Conservation (phyloP, 768 basidiomycete genomes). For the Lactarius akahatsu region DNA sequence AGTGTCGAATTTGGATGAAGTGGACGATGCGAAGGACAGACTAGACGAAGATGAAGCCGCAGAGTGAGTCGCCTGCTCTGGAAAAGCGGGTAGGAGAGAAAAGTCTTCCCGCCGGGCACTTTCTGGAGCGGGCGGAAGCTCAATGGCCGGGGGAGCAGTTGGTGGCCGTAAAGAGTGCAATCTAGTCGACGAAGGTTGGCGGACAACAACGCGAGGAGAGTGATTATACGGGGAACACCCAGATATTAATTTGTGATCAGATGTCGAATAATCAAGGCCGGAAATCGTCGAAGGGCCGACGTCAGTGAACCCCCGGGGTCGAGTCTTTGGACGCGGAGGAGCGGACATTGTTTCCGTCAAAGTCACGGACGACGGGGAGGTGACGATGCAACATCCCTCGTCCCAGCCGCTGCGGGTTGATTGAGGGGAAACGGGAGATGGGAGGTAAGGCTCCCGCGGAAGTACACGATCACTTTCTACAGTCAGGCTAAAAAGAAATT, state of each 20-base stretch:
- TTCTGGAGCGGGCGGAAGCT: conserved; percentile 24
- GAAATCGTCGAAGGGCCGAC: conserved; percentile 7
- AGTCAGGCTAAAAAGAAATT: conserved; percentile 14
- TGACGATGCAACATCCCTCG: conserved; percentile 8
- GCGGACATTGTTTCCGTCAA: conserved; percentile 10
- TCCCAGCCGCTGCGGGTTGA: conserved; percentile 6
- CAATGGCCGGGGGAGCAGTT: conserved; percentile 16
- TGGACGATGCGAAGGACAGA: conserved; percentile 28
- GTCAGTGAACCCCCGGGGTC: conserved; percentile 27
- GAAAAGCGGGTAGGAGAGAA: conserved; percentile 24
- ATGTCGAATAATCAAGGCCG: conserved; percentile 1
- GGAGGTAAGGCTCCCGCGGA: conserved; percentile 11
- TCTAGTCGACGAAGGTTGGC: conserved; percentile 26
- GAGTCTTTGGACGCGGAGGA: conserved; percentile 13
- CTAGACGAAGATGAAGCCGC: conserved; percentile 26
- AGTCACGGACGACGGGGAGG: conserved; percentile 28
- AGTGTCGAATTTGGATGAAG: conserved; percentile 18
- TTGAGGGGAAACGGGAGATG: conserved; percentile 20
- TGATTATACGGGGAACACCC: conserved; percentile 9
- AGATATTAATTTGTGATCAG: conserved; percentile 7
- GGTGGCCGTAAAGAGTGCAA: conserved; percentile 18
- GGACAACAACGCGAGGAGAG: conserved; percentile 24
- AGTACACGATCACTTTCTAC: conserved; percentile 27
- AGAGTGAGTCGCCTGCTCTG: conserved; percentile 14
- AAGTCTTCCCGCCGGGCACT: conserved; percentile 6